Evolutionary conservation across 1,284 basidiomycete genomes (phyloP), one percentile per base, ranked within the genome.

Genomic region (Papiliotrema fonsecae): DNA sequence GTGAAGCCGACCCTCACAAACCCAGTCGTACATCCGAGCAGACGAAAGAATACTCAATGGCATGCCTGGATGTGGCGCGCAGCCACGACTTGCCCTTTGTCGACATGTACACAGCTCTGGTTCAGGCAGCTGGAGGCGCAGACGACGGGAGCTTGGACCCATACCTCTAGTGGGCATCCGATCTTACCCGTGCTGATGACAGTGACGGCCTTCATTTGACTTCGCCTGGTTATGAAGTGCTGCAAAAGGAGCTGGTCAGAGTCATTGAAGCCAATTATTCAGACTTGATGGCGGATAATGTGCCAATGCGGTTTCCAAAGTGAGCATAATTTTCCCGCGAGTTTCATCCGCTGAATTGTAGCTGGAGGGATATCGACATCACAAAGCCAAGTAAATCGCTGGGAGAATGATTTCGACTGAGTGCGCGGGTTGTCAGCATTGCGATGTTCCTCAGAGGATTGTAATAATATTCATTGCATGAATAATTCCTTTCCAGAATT

Each of bases 141-240:
- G 19, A 80, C 19, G 75, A 71, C 4, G 75, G 67, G 11, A 66
- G 67, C 44, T 84, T 81, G 9, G 50, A 49, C 11, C 65, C 63
- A 2, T 71, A 61, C 51, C 67, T 69, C 50, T 63, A 61, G 69
- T 71, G 44, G 47, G 69, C 58, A 3, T 4, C 13, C 4, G 4
- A 19, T 16, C 3, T n/a, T 24, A 30, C 38, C 43, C 28, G 46
- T 28, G 2, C 11, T 26, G 25, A 54, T 7, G 16, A 24, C 36
- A 70, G 67, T 32, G 89, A 92, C 62, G 89, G 90, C 1, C 72
- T 93, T 51, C 90, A 94, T 70, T 70, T 89, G 57, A 88, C 80
- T 43, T 74, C 71, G 11, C 78, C 73, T 1, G 90, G 87, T 25
- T 91, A 92, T 62, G 67, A 77, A 66, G 84, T 90, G 42, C 73